These are phyloP conservation scores for Cladorrhinum samala DNA, from an alignment of 495 filamentous ascomycete genomes.

Conservation along the genomic window DNA sequence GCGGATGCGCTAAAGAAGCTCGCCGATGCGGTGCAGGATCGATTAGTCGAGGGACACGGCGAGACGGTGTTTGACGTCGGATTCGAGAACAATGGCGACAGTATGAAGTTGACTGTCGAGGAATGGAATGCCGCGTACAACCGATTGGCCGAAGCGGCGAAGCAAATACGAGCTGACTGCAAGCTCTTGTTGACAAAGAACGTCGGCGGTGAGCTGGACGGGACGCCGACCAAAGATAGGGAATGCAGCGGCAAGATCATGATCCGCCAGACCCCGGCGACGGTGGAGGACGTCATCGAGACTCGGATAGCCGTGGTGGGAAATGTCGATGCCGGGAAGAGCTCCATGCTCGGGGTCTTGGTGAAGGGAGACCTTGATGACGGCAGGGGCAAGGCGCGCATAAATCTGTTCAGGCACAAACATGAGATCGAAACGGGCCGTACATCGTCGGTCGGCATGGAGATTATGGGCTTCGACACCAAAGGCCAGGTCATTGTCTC, in stretches of 20 bases:
- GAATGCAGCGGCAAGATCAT: slow-evolving; percentile 76
- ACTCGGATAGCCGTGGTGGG: slow-evolving; percentile 96
- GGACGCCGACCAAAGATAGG: slow-evolving; percentile 59
- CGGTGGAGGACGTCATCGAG: slow-evolving; percentile 83
- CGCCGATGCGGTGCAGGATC: slow-evolving; percentile 55
- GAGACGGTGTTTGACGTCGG: slow-evolving; percentile 91
- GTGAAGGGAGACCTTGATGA: slow-evolving; percentile 96
- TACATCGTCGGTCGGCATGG: slow-evolving; percentile 95
- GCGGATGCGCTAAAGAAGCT: slow-evolving; percentile 50
- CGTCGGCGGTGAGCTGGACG: slow-evolving; percentile 72
- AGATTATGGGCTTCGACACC: slow-evolving; percentile 97
- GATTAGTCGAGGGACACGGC: slow-evolving; percentile 80
- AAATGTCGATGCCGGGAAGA: slow-evolving; percentile 96
- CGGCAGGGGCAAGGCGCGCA: slow-evolving; percentile 85
- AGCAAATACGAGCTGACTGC: slow-evolving; percentile 62
- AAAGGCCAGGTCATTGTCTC: slow-evolving; percentile 78
- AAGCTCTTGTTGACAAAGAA: slow-evolving; percentile 81
- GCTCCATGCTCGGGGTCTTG: slow-evolving; percentile 91
- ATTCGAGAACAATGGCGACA: slow-evolving; percentile 83
- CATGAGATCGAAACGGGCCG: slow-evolving; percentile 94
- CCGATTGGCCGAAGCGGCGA: slow-evolving; percentile 60
- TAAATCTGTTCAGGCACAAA: slow-evolving; percentile 96
- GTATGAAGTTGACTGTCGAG: slow-evolving; percentile 72
- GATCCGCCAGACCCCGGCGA: slow-evolving; percentile 65
- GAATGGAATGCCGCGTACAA: slow-evolving; percentile 75